These are phyloP conservation scores for Oehlia diaphana DNA, from an alignment of 192 early-diverging fungal genomes.

Conservation along the genomic window DNA sequence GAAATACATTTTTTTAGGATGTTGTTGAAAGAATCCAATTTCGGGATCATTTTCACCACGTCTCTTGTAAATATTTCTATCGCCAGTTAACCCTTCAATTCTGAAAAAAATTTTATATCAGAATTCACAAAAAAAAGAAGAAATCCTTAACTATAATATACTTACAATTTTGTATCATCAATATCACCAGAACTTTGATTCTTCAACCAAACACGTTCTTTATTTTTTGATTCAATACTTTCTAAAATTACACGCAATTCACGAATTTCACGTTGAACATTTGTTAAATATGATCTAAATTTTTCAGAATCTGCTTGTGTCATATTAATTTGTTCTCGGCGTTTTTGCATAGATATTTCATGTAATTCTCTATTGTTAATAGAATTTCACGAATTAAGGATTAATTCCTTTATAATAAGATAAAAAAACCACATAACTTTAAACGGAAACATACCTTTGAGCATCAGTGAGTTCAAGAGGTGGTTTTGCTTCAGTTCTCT, in stretches of 20 bases:
- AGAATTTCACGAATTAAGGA: background rate
- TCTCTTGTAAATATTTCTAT: constrained; percentile 75
- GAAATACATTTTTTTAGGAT: constrained; percentile 76
- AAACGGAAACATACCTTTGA: constrained; percentile 32
- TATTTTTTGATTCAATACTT: constrained; percentile 74
- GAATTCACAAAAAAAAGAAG: background rate
- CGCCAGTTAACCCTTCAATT: constrained; percentile 75
- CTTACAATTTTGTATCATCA: constrained; percentile 75
- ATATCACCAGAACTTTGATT: constrained; percentile 79
- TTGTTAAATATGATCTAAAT: constrained; percentile 55
- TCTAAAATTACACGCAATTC: constrained; percentile 78
- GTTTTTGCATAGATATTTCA: constrained; percentile 67
- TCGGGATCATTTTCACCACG: constrained; percentile 76
- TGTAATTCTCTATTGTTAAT: constrained; percentile 58
- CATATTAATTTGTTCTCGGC: constrained; percentile 72
- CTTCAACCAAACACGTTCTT: constrained; percentile 81
- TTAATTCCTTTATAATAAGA: background rate
- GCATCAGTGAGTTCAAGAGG: constrained; percentile 40
- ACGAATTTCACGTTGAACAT: constrained; percentile 67
- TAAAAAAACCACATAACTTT: background rate
- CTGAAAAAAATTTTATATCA: background rate
- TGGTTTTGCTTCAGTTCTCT: constrained; percentile 36
- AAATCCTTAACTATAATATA: background rate
- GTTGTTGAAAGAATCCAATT: constrained; percentile 65
- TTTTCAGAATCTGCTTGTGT: constrained; percentile 61